Evolutionary conservation across 129 eudicot genomes (phyloP).

Genomic region (Solidago caesia): DNA sequence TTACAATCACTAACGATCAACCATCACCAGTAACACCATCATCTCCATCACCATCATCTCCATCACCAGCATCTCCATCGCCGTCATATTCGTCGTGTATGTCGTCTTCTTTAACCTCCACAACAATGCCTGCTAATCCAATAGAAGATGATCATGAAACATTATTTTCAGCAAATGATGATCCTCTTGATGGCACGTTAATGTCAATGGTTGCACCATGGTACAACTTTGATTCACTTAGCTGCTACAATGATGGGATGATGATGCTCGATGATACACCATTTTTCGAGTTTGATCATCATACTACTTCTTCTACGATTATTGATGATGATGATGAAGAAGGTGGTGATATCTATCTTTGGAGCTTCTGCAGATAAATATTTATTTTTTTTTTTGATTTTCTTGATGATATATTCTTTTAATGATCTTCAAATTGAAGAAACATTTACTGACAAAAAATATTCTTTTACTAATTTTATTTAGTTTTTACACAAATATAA

Average conservation of each 20-base stretch:
- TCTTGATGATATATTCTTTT: conserved; percentile 15
- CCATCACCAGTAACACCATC: conserved; percentile 21
- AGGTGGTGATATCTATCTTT: conserved; percentile 50
- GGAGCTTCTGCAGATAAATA: conserved; percentile 72
- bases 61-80: conserved; percentile 27
- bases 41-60: conserved; percentile 24
- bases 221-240: conserved; percentile 62
- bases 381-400: conserved; percentile 18
- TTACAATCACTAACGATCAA: conserved; percentile 31
- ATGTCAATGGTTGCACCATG: conserved; percentile 46
- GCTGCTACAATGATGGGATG: conserved; percentile 56
- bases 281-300: conserved; percentile 41
- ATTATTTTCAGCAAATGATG: conserved; percentile 25
- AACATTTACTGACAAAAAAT: conserved; percentile 22
- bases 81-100: conserved; percentile 26
- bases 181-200: conserved; percentile 41
- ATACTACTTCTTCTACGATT: conserved; percentile 22
- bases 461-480: neutral
- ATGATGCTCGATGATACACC: conserved; percentile 38
- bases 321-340: conserved; percentile 46
- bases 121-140: conserved; percentile 11
- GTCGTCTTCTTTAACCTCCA: conserved; percentile 26
- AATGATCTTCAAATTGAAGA: conserved; percentile 37
- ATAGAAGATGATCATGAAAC: conserved; percentile 29
- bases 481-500: conserved; percentile 12